Percentiles rank a stretch among this genome's conserved stretches.
phyloP scores from a whole-genome alignment of 2,329 filamentous ascomycete species.

The Aureobasidium lini region DNA sequence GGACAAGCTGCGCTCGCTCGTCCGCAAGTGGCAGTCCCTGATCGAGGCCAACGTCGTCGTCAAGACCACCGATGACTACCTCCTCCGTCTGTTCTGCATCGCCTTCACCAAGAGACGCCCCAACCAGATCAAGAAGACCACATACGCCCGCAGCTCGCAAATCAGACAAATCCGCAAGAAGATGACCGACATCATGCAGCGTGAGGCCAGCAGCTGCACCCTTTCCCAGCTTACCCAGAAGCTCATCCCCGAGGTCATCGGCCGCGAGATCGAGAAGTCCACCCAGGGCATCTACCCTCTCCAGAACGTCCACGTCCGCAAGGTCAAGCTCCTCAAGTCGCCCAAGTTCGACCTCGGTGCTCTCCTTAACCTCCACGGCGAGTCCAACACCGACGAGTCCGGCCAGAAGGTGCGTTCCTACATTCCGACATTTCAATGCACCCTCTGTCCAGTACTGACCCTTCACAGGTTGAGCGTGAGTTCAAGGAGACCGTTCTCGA shows the following conservation, averaged over 20 bases:
- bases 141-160: slow-evolving; percentile 93
- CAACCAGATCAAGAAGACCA: slow-evolving; percentile 99
- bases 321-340: slow-evolving; percentile 98
- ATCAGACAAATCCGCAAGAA: slow-evolving; percentile 98
- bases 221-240: slow-evolving; percentile 95
- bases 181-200: slow-evolving; percentile 98
- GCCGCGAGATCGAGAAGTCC: slow-evolving; percentile 98
- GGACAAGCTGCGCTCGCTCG: slow-evolving; percentile 97
- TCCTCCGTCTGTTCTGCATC: slow-evolving; percentile 97
- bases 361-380: slow-evolving; percentile 93
- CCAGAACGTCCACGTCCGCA: slow-evolving; percentile 99
- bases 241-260: slow-evolving; percentile 98
- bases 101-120: slow-evolving; percentile 98
- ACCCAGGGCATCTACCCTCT: slow-evolving; percentile 99
- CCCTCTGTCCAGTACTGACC: background rate
- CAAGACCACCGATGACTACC: slow-evolving; percentile 99
- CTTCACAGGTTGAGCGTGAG: slow-evolving; percentile 62
- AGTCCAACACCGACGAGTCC: slow-evolving; percentile 90
- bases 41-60: slow-evolving; percentile 99
- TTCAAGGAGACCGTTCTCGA: slow-evolving; percentile 98
- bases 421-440: background rate
- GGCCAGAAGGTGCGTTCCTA: slow-evolving; percentile 72
- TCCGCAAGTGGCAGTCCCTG: slow-evolving; percentile 98
- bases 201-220: slow-evolving; percentile 90
- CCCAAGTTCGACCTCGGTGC: slow-evolving; percentile 99